A percentile compares a stretch with the other conserved stretches of the same genome.
Conservation (phyloP, 1,139 yeast species). For the Lodderomyces orthopsilosis region DNA sequence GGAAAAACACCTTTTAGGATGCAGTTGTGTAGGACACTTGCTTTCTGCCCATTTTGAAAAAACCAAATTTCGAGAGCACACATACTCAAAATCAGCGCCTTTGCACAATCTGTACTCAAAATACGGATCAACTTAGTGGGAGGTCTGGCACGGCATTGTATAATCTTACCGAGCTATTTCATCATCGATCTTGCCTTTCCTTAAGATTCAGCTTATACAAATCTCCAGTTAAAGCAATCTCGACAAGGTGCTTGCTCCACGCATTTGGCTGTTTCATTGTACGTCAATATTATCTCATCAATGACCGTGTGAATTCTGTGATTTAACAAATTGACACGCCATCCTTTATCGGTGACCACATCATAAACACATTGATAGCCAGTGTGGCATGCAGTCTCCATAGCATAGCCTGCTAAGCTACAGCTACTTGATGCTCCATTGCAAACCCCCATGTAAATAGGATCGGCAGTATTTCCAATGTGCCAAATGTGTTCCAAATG, state of each 20-base stretch:
- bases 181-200: neutral
- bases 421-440: constrained; percentile 92
- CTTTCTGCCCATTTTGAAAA: too few species aligned
- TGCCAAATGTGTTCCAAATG: constrained; percentile 89
- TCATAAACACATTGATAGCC: constrained; percentile 89
- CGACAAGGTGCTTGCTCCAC: constrained; percentile 72
- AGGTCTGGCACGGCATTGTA: too few species aligned
- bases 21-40: too few species aligned
- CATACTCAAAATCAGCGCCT: too few species aligned
- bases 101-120: too few species aligned
- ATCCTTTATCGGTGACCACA: constrained; percentile 83
- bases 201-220: constrained; percentile 27
- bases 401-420: constrained; percentile 91
- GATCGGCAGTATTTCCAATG: constrained; percentile 96
- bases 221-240: constrained; percentile 93
- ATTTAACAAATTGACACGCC: constrained; percentile 85
- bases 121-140: too few species aligned
- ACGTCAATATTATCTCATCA: constrained; percentile 68
- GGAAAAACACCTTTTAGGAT: too few species aligned
- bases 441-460: constrained; percentile 94
- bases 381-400: constrained; percentile 95
- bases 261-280: constrained; percentile 79
- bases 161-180: too few species aligned
- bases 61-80: too few species aligned
- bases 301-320: constrained; percentile 92